Percentiles rank a stretch among this genome's conserved stretches.
Evolutionary conservation across 2,329 filamentous ascomycete genomes (phyloP).

Genomic region (Monilinia aucupariae): DNA sequence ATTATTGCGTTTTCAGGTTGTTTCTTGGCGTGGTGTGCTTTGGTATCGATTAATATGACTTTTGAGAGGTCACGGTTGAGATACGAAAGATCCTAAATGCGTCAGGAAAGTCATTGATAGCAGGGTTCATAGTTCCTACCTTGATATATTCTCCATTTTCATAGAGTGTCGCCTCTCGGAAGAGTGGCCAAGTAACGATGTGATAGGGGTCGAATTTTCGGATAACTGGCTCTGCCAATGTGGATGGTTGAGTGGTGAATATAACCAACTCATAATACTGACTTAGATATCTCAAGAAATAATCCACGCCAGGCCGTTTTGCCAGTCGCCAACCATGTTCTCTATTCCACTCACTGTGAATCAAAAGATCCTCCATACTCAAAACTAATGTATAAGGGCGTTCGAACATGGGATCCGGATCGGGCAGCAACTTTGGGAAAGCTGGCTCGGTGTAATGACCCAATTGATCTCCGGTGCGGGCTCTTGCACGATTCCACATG

Average conservation of each 20-base stretch:
- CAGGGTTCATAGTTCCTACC: slow-evolving; percentile 44
- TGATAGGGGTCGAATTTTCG: slow-evolving; percentile 92
- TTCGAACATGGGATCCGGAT: slow-evolving; percentile 70
- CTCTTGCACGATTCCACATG: slow-evolving; percentile 76
- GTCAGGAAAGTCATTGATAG: slow-evolving; percentile 25
- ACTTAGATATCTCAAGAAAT: slow-evolving; percentile 93
- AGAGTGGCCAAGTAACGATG: slow-evolving; percentile 92
- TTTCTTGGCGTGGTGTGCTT: slow-evolving; percentile 71
- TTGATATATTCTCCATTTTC: slow-evolving; percentile 96
- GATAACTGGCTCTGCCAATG: slow-evolving; percentile 79
- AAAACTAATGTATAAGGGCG: slow-evolving; percentile 90
- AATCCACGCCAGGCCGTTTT: slow-evolving; percentile 91
- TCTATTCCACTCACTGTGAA: slow-evolving; percentile 91
- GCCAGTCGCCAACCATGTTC: slow-evolving; percentile 94
- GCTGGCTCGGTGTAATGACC: slow-evolving; percentile 95
- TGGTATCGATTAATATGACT: slow-evolving; percentile 89
- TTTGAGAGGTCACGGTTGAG: slow-evolving; percentile 94
- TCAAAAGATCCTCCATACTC: slow-evolving; percentile 85
- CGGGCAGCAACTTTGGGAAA: slow-evolving; percentile 86
- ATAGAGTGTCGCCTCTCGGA: slow-evolving; percentile 94
- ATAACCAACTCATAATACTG: slow-evolving; percentile 98
- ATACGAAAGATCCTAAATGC: slow-evolving; percentile 79
- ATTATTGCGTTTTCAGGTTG: slow-evolving; percentile 98
- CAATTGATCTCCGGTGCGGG: slow-evolving; percentile 68
- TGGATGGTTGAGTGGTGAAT: slow-evolving; percentile 83